Evolutionary conservation across 257 asterid species (phyloP), one percentile per base, ranked within the genome.

Genomic region (Ocimum tenuiflorum): DNA sequence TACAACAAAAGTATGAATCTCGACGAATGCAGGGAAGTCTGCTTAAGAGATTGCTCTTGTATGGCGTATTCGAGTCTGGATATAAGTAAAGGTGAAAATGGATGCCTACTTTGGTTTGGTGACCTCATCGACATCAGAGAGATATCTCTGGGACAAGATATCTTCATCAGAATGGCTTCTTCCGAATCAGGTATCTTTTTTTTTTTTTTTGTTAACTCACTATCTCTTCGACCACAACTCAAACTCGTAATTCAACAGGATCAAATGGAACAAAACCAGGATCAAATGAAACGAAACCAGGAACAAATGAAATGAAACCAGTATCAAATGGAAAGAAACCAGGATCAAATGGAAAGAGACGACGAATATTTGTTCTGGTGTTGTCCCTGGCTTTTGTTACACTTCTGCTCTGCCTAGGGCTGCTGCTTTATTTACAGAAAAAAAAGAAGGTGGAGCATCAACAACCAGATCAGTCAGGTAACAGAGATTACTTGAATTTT

Each of bases 61-160:
- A 69, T 51, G 62, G 82, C 82, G 1, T 80, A 66, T 20, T 10
- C 85, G 3, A 51, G 61, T 31, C 24, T 67, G 6, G 60, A 76
- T 64, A 54, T 54, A 9, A 70, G 68, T 13, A 14, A 7, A 31
- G 36, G 72, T 8, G 38, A 5, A 60, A 41, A 56, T 60, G 86
- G 86, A 22, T 70, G 75, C 39, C 52, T 70, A 42, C 19, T 38
- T 38, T 70, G 69, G 75, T 60, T 36, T 6, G 75, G 63, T 6
- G 74, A 69, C 0, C 68, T 69, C 15, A 36, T 9, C 3, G 62
- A 69, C 62, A 60, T 69, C 0, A 49, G 33, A 22, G 14, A 14
- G 7, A 7, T 43, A 0, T 3, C 41, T 29, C 50, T 52, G 0
- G 71, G 66, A 11, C 69, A 60, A 8, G 60, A 29, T 7, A 53